These are phyloP conservation scores for Hippophae tibetana DNA, from an alignment of 306 rosid genomes.

Conservation along the genomic window DNA sequence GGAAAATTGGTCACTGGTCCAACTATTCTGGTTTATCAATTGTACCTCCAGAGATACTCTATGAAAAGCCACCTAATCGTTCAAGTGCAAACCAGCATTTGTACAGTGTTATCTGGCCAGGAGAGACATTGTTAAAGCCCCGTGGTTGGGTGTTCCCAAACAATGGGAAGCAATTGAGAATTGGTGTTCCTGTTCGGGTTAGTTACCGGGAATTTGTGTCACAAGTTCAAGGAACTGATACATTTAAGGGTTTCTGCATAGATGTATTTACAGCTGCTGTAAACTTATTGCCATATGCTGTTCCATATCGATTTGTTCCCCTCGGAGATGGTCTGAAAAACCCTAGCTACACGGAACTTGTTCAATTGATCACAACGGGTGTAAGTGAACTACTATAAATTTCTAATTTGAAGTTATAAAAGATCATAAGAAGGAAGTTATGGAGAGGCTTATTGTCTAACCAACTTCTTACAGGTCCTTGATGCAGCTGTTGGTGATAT, in stretches of 20 bases:
- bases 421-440: background rate
- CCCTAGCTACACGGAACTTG: constrained; percentile 72
- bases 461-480: constrained; percentile 32
- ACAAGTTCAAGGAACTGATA: constrained; percentile 45
- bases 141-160: constrained; percentile 98
- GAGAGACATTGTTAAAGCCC: constrained; percentile 61
- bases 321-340: constrained; percentile 67
- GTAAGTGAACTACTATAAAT: constrained; percentile 39
- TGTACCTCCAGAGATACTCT: constrained; percentile 65
- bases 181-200: constrained; percentile 73
- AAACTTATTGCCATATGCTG: constrained; percentile 73
- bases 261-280: constrained; percentile 82
- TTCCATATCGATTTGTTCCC: constrained; percentile 57
- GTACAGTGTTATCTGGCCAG: constrained; percentile 76
- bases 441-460: constrained; percentile 17
- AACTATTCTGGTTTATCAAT: constrained; percentile 85
- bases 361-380: constrained; percentile 45
- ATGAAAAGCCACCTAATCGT: constrained; percentile 62
- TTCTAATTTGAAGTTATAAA: constrained; percentile 6
- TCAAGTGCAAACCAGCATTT: constrained; percentile 61
- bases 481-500: constrained; percentile 90
- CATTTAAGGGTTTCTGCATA: constrained; percentile 77
- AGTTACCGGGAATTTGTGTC: constrained; percentile 73
- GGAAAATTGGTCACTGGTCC: constrained; percentile 80
- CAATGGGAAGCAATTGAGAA: constrained; percentile 63